Base-by-base conservation (phyloP, 2,329 filamentous ascomycete genomes). In the Aspergillus amoenus region DNA sequence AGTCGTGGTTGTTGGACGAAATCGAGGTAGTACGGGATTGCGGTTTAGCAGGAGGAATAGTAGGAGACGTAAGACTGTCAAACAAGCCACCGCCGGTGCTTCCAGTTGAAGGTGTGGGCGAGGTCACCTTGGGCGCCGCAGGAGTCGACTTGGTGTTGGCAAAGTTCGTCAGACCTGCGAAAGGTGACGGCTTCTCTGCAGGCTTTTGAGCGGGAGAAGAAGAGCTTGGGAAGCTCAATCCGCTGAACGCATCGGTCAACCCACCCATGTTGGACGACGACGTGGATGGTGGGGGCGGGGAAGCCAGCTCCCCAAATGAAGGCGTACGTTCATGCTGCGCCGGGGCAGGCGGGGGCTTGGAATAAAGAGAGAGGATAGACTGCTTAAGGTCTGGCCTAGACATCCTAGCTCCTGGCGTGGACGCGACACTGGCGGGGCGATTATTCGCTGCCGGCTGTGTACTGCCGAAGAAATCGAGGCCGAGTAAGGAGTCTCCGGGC, bases 341-440 rank as follows among this genome's bases (percentile, higher is more conserved):
- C 21, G 78, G 70, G 55, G 77, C 78, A 55, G 85, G 80, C 65
- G 90, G 88, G n/a, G 90, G 86, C 69, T 91, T 89, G 1, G 92
- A 91, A 71, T 99, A 99, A 15, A 99, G 83, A 7, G 94, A 99
- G 48, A 99, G 78, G 59, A 99, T 99, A 2, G 93, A 97, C 75
- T 97, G 93, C 77, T 99, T 99, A 59, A 99, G 80, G 71, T 99
- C 94, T 3, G 93, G 93, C 60, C 94, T 84, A 45, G 92, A 95
- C 66, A 90, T 87, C 12, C 83, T 82, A 5, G 82, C 81, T 24
- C 70, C 69, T 45, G 84, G 78, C 12, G 87, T 84, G 17, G 88
- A 86, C 4, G 88, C 84, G 18, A 91, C 91, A 76, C 91, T 96
- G 5, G 90, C 85, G n/a, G 93, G 90, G 52, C 92, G 84, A 52